Evolutionary conservation across 2,329 filamentous ascomycete species (phyloP).

Genomic region (Trichoderma polysporum): DNA sequence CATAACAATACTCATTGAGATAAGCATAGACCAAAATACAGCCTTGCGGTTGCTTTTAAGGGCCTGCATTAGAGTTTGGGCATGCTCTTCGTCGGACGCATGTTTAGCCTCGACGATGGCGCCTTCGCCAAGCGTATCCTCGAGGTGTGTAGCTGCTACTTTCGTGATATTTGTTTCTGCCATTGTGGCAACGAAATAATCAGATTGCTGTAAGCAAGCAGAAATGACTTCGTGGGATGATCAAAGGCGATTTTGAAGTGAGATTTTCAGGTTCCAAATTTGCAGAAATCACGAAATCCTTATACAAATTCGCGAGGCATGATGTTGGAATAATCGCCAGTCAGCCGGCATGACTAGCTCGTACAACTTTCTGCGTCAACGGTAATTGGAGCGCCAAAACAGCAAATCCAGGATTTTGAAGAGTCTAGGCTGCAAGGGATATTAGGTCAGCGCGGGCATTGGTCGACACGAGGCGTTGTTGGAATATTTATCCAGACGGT

Average conservation of each 20-base stretch:
- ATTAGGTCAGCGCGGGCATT: neutral
- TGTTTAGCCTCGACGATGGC: slow-evolving; percentile 15
- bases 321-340: neutral
- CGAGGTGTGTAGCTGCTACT: slow-evolving; percentile 2
- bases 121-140: slow-evolving; percentile 13
- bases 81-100: slow-evolving; percentile 16
- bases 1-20: slow-evolving; percentile 43
- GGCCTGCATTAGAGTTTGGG: slow-evolving; percentile 18
- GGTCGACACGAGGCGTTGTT: neutral
- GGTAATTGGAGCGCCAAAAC: slow-evolving; percentile 13
- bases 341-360: slow-evolving; percentile 1
- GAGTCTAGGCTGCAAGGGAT: neutral
- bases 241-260: neutral
- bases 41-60: slow-evolving; percentile 36
- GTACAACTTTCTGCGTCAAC: neutral
- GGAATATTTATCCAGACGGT: slow-evolving; percentile 7
- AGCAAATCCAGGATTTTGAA: neutral
- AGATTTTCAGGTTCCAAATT: neutral
- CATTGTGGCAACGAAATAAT: neutral
- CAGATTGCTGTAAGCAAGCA: neutral
- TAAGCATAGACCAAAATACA: slow-evolving; percentile 38
- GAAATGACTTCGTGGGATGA: neutral
- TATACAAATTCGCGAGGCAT: neutral
- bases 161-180: slow-evolving; percentile 11
- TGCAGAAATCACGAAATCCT: neutral